Evolutionary conservation across 257 asterid species (phyloP).

Genomic region (Nicotiana tomentosiformis): DNA sequence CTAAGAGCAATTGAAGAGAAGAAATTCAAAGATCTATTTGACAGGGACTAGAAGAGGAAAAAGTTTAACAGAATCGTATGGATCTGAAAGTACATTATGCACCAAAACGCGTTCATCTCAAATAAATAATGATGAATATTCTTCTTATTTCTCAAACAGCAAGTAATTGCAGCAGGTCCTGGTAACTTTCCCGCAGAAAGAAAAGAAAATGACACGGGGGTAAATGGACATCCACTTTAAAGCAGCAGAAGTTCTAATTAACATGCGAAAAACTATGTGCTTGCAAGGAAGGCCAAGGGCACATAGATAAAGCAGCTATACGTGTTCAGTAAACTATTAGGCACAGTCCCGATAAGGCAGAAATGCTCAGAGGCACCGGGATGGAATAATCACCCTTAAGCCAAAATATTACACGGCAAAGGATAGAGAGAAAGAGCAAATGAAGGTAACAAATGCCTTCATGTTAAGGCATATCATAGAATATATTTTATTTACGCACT

Average conservation of each 20-base stretch:
- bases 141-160: not conserved
- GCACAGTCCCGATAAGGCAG: not conserved
- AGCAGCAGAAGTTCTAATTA: not conserved
- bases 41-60: not conserved
- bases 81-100: not conserved
- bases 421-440: not conserved
- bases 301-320: not conserved
- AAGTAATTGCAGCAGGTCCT: not conserved
- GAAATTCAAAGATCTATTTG: not conserved
- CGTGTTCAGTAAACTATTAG: not conserved
- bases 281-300: not conserved
- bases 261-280: not conserved
- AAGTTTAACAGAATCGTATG: not conserved
- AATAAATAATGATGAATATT: not conserved
- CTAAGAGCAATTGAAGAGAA: not conserved
- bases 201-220: not conserved
- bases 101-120: not conserved
- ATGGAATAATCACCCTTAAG: not conserved
- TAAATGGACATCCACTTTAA: not conserved
- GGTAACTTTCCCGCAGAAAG: not conserved
- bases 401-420: not conserved
- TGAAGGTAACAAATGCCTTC: not conserved
- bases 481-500: not conserved
- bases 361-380: not conserved
- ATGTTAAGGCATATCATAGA: not conserved